Base-by-base conservation (phyloP, 139 green algal genomes). In the Diplosphaera chodatii region DNA sequence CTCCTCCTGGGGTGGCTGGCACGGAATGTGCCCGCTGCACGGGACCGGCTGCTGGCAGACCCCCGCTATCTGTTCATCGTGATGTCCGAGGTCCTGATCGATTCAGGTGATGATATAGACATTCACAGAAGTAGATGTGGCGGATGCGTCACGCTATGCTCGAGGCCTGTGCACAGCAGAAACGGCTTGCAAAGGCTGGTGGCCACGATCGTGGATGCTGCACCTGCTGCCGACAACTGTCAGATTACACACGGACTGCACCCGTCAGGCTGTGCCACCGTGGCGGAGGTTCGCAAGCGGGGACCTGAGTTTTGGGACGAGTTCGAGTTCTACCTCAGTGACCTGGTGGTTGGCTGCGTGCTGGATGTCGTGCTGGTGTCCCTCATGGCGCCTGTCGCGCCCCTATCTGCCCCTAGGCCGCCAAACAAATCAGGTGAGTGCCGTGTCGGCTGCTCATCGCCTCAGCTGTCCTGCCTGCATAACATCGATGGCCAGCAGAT, bases 311-410 rank as follows among this genome's bases (percentile, higher is more conserved):
- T 98, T 77, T 98, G 93, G 91, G 69, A 68, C 25, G 92, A 98
- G 87, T 96, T 98, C 82, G 94, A 98, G 75, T 95, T 98, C 64
- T 98, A 98, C 83, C 72, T 97, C 40, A 94, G 85, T 0, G 94
- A 98, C 77, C 72, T 98, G 74, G 32, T 96, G 30, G 94, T 98
- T 33, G 87, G 92, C 6, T 69, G 90, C 15, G 89, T 96, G 63
- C 68, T 98, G 80, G 94, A 98, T 66, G 90, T 95, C 30, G 90
- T 89, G 32, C 79, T 98, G 55, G 93, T 98, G 33, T 85, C 77
- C 21, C 82, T 98, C 20, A 86, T 98, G 67, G 93, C 94, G 20
- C 94, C 94, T 5, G 78, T 83, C 3, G 91, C 90, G 0, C 75
- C 93, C 29, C 65, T 94, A 5, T 90, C 90, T 4, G 32, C 59